phyloP scores from a whole-genome alignment of 2,329 filamentous ascomycete genomes.

The Fusarium odoratissimum region DNA sequence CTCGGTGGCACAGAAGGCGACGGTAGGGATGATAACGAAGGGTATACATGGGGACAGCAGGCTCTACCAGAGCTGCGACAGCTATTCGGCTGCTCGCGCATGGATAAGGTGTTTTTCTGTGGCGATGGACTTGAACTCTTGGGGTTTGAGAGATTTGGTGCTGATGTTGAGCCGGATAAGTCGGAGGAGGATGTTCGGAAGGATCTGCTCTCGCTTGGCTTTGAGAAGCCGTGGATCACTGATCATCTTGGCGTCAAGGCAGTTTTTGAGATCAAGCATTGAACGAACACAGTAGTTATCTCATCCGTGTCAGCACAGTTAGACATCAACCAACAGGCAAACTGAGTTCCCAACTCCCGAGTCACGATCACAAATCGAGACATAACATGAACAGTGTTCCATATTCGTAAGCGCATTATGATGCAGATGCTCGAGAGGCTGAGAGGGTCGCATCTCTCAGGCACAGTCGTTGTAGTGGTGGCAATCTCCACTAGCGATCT shows the following conservation, averaged over 20 bases:
- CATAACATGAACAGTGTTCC: background rate
- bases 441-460: background rate
- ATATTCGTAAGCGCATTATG: rapidly evolving
- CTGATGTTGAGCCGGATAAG: conserved; percentile 50
- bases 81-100: conserved; percentile 61
- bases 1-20: conserved; percentile 63
- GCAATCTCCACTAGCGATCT: background rate
- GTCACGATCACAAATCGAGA: background rate
- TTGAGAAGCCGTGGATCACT: conserved; percentile 18
- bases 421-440: background rate
- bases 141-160: conserved; percentile 60
- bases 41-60: conserved; percentile 70
- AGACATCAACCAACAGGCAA: background rate
- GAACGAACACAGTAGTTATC: background rate
- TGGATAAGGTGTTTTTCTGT: conserved; percentile 65
- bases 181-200: background rate
- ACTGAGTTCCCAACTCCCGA: rapidly evolving
- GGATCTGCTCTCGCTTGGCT: conserved; percentile 9
- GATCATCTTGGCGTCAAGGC: conserved; percentile 19
- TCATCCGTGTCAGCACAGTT: rapidly evolving
- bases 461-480: background rate
- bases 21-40: conserved; percentile 45
- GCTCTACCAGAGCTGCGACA: conserved; percentile 53
- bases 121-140: conserved; percentile 47
- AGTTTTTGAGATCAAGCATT: background rate